Evolutionary conservation across 257 asterid genomes (phyloP).

Genomic region (Salvia hispanica): DNA sequence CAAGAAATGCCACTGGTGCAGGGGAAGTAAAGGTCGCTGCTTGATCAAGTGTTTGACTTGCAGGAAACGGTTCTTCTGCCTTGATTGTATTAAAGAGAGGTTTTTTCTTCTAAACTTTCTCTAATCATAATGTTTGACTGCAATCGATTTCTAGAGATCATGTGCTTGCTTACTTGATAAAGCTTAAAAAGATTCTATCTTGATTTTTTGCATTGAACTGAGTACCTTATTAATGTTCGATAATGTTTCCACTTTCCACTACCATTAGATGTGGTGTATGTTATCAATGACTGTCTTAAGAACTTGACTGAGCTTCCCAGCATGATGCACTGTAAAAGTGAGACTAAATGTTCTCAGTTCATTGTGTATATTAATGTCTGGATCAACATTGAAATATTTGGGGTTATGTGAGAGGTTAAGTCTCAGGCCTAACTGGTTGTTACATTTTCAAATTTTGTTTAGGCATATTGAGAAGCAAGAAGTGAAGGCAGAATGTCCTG

Average conservation of each 20-base stretch:
- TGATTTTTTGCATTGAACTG: background rate
- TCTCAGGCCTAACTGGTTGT: conserved; percentile 7
- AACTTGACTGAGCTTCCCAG: conserved; percentile 23
- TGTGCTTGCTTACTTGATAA: background rate
- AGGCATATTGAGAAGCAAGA: conserved; percentile 78
- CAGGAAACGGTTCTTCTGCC: conserved; percentile 78
- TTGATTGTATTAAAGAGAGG: conserved; percentile 78
- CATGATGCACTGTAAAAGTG: conserved; percentile 1
- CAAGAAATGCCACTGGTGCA: conserved; percentile 94
- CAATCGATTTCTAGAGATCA: background rate
- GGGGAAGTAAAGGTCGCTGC: conserved; percentile 46
- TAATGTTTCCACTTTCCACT: background rate
- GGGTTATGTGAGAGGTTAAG: background rate
- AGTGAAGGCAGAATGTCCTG: conserved; percentile 73
- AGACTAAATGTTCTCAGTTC: background rate
- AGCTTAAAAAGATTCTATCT: background rate
- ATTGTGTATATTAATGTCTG: background rate
- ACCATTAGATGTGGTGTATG: background rate
- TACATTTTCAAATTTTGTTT: conserved; percentile 29
- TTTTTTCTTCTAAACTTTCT: conserved; percentile 33
- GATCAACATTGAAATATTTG: background rate
- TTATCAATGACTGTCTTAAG: conserved; percentile 10
- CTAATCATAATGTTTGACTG: background rate
- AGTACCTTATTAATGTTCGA: background rate
- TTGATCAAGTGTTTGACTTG: conserved; percentile 79